Evolutionary conservation across 805 yeast genomes (phyloP).

Genomic region (Saturnispora mendoncae): DNA sequence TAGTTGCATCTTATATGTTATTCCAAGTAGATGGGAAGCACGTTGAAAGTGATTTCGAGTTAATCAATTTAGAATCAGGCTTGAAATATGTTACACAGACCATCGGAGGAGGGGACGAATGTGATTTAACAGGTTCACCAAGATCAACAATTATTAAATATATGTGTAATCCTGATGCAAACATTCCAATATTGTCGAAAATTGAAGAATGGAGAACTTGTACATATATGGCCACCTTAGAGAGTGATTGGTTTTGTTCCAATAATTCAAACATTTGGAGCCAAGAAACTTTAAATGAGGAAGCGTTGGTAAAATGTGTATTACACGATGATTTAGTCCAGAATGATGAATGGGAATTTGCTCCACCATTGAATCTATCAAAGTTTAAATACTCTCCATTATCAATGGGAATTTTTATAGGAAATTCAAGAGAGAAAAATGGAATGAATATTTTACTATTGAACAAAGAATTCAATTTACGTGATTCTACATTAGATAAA

Average conservation of each 20-base stretch:
- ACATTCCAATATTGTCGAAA: slow-evolving; percentile 16
- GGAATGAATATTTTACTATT: slow-evolving; percentile 2
- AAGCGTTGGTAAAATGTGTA: neutral
- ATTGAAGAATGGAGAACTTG: slow-evolving; percentile 28
- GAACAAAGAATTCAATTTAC: slow-evolving; percentile 5
- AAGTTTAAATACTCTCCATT: slow-evolving; percentile 7
- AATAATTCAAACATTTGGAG: slow-evolving; percentile 2
- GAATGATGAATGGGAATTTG: neutral
- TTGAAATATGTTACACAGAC: slow-evolving; percentile 24
- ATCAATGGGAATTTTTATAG: slow-evolving; percentile 9
- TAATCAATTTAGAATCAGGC: slow-evolving; percentile 20
- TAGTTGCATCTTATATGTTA: neutral
- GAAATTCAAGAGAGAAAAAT: neutral
- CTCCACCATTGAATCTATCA: slow-evolving; percentile 2
- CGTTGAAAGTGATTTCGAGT: slow-evolving; percentile 19
- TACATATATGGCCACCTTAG: slow-evolving; percentile 18
- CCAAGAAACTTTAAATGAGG: slow-evolving; percentile 4
- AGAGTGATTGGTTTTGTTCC: slow-evolving; percentile 14
- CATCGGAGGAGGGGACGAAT: slow-evolving; percentile 24
- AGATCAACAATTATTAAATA: slow-evolving; percentile 24
- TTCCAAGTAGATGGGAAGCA: slow-evolving; percentile 9
- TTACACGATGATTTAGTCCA: slow-evolving; percentile 2
- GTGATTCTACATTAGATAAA: neutral
- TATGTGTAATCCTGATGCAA: slow-evolving; percentile 18
- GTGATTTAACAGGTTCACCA: slow-evolving; percentile 29